Conservation (phyloP, 2,329 filamentous ascomycete genomes). For the Pezicula rhizophila region DNA sequence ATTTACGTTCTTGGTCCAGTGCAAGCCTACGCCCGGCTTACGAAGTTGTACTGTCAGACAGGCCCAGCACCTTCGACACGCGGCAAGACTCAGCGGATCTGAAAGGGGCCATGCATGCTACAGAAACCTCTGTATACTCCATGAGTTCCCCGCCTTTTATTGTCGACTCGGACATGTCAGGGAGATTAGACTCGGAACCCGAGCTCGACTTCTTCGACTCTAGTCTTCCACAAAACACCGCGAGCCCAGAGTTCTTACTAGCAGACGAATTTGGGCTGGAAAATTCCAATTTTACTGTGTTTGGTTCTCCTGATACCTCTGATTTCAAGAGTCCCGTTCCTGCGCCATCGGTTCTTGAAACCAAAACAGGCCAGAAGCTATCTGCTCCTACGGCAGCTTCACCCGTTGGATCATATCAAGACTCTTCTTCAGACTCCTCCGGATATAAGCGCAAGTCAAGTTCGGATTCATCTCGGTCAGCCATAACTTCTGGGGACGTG, state of each 20-base stretch:
- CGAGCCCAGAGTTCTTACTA: conserved; percentile 25
- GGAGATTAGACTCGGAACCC: conserved; percentile 24
- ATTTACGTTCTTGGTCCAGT: too few species aligned
- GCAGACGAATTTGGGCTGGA: conserved; percentile 22
- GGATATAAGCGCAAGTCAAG: conserved; percentile 42
- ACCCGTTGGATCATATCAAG: conserved; percentile 35
- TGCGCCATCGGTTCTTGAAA: conserved; percentile 17
- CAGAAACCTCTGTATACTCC: background rate
- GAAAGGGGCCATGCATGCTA: conserved; percentile 1
- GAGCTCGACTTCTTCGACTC: conserved; percentile 33
- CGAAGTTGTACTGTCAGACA: too few species aligned
- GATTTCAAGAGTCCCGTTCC: conserved; percentile 19
- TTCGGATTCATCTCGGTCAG: conserved; percentile 40
- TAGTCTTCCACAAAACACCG: conserved; percentile 24
- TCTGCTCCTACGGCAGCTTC: conserved; percentile 26
- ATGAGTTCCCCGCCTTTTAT: conserved; percentile 27
- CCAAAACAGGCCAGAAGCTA: conserved; percentile 11
- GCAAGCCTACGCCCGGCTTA: too few species aligned
- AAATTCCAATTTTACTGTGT: conserved; percentile 19
- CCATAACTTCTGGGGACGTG: conserved; percentile 34
- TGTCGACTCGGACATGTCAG: conserved; percentile 30
- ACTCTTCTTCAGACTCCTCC: conserved; percentile 48
- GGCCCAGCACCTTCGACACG: too few species aligned
- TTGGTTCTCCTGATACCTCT: conserved; percentile 19
- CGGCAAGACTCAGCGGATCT: background rate